Conservation (phyloP, 2,329 filamentous ascomycete species). For the Zasmidium cellare region DNA sequence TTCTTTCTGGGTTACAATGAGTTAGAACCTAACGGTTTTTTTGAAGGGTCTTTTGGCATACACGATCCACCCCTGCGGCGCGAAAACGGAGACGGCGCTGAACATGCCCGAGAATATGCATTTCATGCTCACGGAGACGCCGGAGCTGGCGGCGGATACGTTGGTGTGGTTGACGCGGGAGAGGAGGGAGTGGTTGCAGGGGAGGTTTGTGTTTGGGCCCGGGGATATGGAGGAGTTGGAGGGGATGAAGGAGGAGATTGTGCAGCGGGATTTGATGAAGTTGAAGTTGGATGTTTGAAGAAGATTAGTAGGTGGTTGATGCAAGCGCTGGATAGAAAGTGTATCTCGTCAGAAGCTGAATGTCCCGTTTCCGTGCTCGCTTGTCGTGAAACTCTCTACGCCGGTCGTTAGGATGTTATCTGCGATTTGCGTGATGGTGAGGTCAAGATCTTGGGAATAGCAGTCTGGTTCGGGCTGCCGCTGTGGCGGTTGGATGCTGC, state of each 20-base stretch:
- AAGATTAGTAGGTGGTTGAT: too few relatives aligned
- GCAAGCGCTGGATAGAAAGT: too few relatives aligned
- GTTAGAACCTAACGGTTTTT: neutral
- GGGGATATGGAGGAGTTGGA: slow-evolving; percentile 43
- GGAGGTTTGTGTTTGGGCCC: slow-evolving; percentile 36
- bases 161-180: slow-evolving; percentile 36
- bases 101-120: slow-evolving; percentile 37
- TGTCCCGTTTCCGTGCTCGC: neutral
- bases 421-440: slow-evolving; percentile 4
- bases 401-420: neutral
- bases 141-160: slow-evolving; percentile 34
- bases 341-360: neutral
- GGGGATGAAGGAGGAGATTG: slow-evolving; percentile 36
- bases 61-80: slow-evolving; percentile 48
- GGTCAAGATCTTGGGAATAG: slow-evolving; percentile 9
- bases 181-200: slow-evolving; percentile 39
- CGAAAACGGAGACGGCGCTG: slow-evolving; percentile 45
- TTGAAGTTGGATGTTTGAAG: slow-evolving; percentile 16
- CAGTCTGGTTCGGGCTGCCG: neutral
- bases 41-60: slow-evolving; percentile 44
- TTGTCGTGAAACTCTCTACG: neutral
- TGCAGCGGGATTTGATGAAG: slow-evolving; percentile 37
- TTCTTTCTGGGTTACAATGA: neutral
- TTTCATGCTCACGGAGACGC: slow-evolving; percentile 29
- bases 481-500: slow-evolving; percentile 2